A percentile compares a stretch with the other conserved stretches of the same genome.
These are phyloP conservation scores for Ganoderma boninense DNA, from an alignment of 1,284 basidiomycete species.

Conservation along the genomic window DNA sequence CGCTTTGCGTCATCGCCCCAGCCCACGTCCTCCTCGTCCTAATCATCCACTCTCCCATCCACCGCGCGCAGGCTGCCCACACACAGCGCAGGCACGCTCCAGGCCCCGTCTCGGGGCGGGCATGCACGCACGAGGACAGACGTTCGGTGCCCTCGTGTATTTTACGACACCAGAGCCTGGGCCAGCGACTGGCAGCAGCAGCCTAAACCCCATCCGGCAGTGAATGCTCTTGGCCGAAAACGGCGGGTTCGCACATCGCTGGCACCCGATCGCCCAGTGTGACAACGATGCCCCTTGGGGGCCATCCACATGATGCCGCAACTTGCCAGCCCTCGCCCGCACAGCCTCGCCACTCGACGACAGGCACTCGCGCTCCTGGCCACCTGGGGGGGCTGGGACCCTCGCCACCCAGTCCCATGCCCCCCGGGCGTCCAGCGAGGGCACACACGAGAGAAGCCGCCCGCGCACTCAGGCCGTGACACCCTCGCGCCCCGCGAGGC, in stretches of 20 bases:
- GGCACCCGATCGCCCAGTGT: constrained; percentile 26
- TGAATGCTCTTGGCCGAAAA: constrained; percentile 29
- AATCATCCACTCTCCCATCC: background rate
- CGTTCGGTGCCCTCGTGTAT: constrained; percentile 24
- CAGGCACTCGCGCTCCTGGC: background rate
- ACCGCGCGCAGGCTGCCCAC: background rate
- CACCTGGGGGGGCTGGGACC: background rate
- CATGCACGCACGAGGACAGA: constrained; percentile 6
- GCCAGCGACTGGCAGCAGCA: constrained; percentile 25
- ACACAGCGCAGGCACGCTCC: background rate
- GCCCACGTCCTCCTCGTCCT: constrained; percentile 6
- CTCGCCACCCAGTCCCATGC: background rate
- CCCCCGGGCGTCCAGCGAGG: constrained; percentile 1
- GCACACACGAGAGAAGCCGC: constrained; percentile 2
- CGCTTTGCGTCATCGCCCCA: constrained; percentile 17
- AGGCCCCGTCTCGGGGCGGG: background rate
- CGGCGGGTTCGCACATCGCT: constrained; percentile 25
- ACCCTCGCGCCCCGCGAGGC: constrained; percentile 1
- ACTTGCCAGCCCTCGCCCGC: constrained; percentile 21
- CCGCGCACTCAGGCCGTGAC: constrained; percentile 8
- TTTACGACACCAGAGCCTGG: constrained; percentile 18
- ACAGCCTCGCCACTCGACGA: constrained; percentile 4
- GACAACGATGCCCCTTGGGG: constrained; percentile 19
- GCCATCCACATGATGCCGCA: constrained; percentile 31
- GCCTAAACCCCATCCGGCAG: constrained; percentile 34